phyloP scores from a whole-genome alignment of 257 asterid species.

The Salvia hispanica region DNA sequence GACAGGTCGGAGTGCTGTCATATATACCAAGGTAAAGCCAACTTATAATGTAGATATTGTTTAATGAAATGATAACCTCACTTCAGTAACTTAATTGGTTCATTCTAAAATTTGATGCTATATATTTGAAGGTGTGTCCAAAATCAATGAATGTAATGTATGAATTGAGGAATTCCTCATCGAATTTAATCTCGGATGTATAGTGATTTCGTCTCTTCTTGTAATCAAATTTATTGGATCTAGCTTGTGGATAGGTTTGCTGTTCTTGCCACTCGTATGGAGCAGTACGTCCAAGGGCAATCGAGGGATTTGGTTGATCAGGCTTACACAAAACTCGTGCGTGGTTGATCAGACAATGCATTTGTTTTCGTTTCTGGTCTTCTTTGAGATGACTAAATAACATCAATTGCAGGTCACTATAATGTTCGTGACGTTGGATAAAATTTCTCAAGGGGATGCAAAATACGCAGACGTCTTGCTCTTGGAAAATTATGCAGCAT shows the following conservation, averaged over 20 bases:
- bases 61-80: not conserved
- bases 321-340: slow-evolving; percentile 85
- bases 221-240: slow-evolving; percentile 26
- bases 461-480: slow-evolving; percentile 84
- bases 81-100: no score
- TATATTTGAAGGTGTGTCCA: no score
- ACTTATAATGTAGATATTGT: not conserved
- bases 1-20: slow-evolving; percentile 82
- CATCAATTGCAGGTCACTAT: slow-evolving; percentile 73
- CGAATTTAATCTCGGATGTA: not conserved
- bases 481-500: slow-evolving; percentile 95
- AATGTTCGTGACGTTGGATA: slow-evolving; percentile 97
- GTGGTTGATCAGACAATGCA: slow-evolving; percentile 35
- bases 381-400: slow-evolving; percentile 33
- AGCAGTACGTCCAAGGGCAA: slow-evolving; percentile 97
- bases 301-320: slow-evolving; percentile 99
- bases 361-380: slow-evolving; percentile 2
- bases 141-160: no score
- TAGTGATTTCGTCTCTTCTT: slow-evolving; percentile 9
- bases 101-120: no score
- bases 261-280: slow-evolving; percentile 96
- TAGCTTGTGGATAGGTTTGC: slow-evolving; percentile 65
- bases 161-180: no score
- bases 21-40: slow-evolving; percentile 79
- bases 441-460: slow-evolving; percentile 81